These are phyloP conservation scores for Coemansia sp. DNA, from an alignment of 192 early-diverging fungal species.

Conservation along the genomic window DNA sequence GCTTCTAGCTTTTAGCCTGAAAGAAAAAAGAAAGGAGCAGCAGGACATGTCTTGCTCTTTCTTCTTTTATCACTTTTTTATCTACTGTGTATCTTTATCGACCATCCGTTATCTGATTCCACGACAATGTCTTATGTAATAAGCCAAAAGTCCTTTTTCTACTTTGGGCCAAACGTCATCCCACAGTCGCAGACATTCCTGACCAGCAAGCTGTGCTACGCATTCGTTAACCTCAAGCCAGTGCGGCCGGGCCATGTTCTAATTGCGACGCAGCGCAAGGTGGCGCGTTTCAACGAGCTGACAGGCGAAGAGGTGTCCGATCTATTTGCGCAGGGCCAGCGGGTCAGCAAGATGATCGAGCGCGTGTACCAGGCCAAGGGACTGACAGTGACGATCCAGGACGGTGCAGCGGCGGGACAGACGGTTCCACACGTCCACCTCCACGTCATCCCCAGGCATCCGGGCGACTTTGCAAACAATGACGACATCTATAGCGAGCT, in stretches of 20 bases:
- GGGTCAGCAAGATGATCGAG: slow-evolving; percentile 75
- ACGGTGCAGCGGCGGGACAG: slow-evolving; percentile 75
- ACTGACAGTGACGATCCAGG: slow-evolving; percentile 81
- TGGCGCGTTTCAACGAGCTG: slow-evolving; percentile 75
- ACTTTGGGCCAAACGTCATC: slow-evolving; percentile 79
- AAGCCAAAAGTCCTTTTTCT: slow-evolving; percentile 10
- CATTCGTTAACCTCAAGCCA: slow-evolving; percentile 93
- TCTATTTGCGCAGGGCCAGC: slow-evolving; percentile 79
- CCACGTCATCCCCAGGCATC: slow-evolving; percentile 84
- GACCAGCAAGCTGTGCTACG: slow-evolving; percentile 68
- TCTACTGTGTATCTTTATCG: background rate
- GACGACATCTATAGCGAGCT: slow-evolving; percentile 88
- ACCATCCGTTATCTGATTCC: background rate
- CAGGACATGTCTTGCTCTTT: too few relatives aligned
- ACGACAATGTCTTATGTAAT: background rate
- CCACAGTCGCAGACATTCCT: slow-evolving; percentile 76
- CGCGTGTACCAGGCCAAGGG: slow-evolving; percentile 67
- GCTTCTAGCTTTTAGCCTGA: slow-evolving; percentile 19
- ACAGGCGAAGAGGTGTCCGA: slow-evolving; percentile 80
- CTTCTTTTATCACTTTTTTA: background rate
- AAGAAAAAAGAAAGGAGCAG: too few relatives aligned
- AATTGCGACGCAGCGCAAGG: slow-evolving; percentile 68
- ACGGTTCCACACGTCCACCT: slow-evolving; percentile 91
- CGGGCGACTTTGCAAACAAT: slow-evolving; percentile 81
- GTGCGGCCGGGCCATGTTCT: slow-evolving; percentile 83